phyloP scores from a whole-genome alignment of 805 yeast species.

The Phaffomyces opuntiae region DNA sequence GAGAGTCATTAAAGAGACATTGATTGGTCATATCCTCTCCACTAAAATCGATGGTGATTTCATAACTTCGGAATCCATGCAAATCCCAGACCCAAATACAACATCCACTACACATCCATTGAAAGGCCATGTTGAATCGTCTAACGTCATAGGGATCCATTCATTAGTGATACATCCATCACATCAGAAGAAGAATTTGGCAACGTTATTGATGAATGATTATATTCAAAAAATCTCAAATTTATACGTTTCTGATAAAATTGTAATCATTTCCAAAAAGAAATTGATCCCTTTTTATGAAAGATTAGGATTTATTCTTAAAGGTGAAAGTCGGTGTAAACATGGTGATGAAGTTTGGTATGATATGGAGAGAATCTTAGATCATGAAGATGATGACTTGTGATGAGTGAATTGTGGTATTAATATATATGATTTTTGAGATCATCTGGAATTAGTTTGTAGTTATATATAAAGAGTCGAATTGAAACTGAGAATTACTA shows the following conservation, averaged over 20 bases:
- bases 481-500: too few relatives aligned
- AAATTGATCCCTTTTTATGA: conserved; percentile 69
- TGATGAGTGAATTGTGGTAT: neutral
- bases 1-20: conserved; percentile 44
- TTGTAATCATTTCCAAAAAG: conserved; percentile 67
- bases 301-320: conserved; percentile 69
- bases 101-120: too few relatives aligned
- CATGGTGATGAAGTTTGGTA: conserved; percentile 58
- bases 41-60: conserved; percentile 52
- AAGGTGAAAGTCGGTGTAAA: conserved; percentile 55
- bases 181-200: conserved; percentile 77
- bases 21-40: conserved; percentile 77
- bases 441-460: too few relatives aligned
- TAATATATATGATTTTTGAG: too few relatives aligned
- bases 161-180: conserved; percentile 71
- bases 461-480: too few relatives aligned
- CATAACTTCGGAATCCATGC: conserved; percentile 57
- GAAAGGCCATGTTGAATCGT: conserved; percentile 59
- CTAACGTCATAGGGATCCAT: conserved; percentile 73
- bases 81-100: conserved; percentile 3
- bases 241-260: conserved; percentile 76
- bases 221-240: conserved; percentile 85
- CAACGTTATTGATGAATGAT: conserved; percentile 77
- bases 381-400: conserved; percentile 33
- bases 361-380: conserved; percentile 39